Evolutionary conservation across 1,284 basidiomycete species (phyloP).

Genomic region (Laetiporus sulphureus): DNA sequence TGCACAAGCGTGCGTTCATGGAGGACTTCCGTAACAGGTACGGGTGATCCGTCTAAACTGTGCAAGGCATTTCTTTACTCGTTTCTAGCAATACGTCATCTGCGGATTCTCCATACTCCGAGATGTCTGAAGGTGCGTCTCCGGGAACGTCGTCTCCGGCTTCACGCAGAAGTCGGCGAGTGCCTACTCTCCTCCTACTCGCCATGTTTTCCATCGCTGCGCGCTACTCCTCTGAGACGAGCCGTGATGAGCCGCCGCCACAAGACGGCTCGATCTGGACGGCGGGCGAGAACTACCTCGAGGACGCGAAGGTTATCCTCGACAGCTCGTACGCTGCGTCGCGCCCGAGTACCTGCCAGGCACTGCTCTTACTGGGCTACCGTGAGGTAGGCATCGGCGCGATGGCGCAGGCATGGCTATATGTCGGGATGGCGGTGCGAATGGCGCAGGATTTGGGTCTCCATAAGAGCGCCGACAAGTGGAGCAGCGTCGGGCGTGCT

Average conservation of each 20-base stretch:
- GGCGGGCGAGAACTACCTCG: conserved; percentile 71
- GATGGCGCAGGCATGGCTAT: conserved; percentile 83
- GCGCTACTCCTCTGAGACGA: conserved; percentile 42
- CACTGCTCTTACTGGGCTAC: conserved; percentile 73
- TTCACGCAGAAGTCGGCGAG: conserved; percentile 35
- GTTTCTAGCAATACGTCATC: conserved; percentile 15
- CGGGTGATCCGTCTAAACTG: conserved; percentile 11
- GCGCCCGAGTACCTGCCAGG: conserved; percentile 67
- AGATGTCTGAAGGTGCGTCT: conserved; percentile 26
- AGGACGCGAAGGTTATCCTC: conserved; percentile 64
- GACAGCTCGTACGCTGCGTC: conserved; percentile 58
- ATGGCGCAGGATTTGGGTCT: conserved; percentile 87
- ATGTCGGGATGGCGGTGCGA: conserved; percentile 70
- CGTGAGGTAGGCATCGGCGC: conserved; percentile 82
- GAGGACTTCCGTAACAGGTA: conserved; percentile 43
- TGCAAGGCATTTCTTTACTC: no score
- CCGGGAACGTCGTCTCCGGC: conserved; percentile 29
- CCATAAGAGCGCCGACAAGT: conserved; percentile 70
- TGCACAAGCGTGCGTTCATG: conserved; percentile 67
- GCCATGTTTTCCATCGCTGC: conserved; percentile 75
- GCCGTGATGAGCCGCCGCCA: conserved; percentile 31
- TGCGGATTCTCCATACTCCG: conserved; percentile 19
- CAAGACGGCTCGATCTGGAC: conserved; percentile 69
- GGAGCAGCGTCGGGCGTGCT: conserved; percentile 57
- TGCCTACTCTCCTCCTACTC: conserved; percentile 65